These are phyloP conservation scores for Chrysophaeum taylorii DNA, from an alignment of 352 stramenopile species.

Conservation along the genomic window DNA sequence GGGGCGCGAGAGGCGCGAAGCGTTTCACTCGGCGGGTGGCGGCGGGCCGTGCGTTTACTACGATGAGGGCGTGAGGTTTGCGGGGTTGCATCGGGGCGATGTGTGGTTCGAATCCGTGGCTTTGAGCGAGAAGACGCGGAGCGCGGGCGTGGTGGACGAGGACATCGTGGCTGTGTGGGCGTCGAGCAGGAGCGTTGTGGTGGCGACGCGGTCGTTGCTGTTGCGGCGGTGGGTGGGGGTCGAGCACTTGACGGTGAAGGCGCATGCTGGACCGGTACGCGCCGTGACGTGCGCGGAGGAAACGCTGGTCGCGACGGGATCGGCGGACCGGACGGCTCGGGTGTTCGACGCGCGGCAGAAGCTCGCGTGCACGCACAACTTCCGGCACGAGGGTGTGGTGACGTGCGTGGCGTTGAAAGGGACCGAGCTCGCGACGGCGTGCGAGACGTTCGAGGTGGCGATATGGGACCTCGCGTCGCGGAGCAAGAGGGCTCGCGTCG, in stretches of 20 bases:
- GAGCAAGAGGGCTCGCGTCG: neutral
- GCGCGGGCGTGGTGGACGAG: neutral
- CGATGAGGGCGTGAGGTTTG: too few relatives aligned
- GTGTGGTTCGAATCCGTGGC: too few relatives aligned
- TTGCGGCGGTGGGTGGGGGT: neutral
- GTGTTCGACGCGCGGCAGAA: slow-evolving; percentile 41
- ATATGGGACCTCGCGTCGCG: slow-evolving; percentile 19
- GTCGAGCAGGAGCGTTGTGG: slow-evolving; percentile 4
- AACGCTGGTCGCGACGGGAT: slow-evolving; percentile 84
- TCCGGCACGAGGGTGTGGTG: slow-evolving; percentile 69
- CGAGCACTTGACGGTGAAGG: slow-evolving; percentile 20
- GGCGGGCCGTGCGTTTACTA: too few relatives aligned
- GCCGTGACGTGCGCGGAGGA: slow-evolving; percentile 69
- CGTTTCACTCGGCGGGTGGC: too few relatives aligned
- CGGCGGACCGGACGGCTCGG: slow-evolving; percentile 84
- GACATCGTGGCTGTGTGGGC: slow-evolving; percentile 2
- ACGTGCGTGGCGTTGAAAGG: slow-evolving; percentile 69
- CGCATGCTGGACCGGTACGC: slow-evolving; percentile 59
- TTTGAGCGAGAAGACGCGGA: too few relatives aligned
- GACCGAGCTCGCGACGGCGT: slow-evolving; percentile 57
- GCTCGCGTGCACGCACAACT: slow-evolving; percentile 79
- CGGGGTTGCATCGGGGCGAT: too few relatives aligned
- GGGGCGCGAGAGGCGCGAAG: too few relatives aligned
- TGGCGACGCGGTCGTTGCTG: neutral
- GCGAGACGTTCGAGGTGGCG: slow-evolving; percentile 44